Evolutionary conservation across 257 asterid genomes (phyloP).

Genomic region (Solanum dulcamara): DNA sequence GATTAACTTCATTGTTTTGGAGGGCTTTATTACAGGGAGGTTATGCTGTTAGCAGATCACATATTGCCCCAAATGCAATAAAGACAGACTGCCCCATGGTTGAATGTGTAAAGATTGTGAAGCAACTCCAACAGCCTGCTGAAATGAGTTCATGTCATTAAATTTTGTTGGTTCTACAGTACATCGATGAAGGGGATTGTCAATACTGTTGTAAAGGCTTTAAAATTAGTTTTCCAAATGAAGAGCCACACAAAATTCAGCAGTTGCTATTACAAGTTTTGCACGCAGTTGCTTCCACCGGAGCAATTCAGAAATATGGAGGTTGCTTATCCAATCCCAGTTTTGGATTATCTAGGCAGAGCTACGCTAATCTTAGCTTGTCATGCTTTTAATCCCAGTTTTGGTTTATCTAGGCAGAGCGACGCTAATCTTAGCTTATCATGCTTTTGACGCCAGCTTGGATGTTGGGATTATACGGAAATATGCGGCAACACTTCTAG

Average conservation of each 20-base stretch:
- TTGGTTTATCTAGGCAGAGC: too few relatives aligned
- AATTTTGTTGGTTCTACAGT: background rate
- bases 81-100: slow-evolving; percentile 77
- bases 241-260: background rate
- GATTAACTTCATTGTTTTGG: background rate
- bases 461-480: background rate
- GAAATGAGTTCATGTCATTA: background rate
- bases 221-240: background rate
- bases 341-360: background rate
- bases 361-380: background rate
- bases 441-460: background rate
- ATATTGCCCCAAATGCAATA: slow-evolving; percentile 60
- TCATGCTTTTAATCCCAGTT: background rate
- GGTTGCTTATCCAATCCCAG: background rate
- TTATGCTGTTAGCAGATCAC: slow-evolving; percentile 64
- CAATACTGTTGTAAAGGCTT: background rate
- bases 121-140: slow-evolving; percentile 34
- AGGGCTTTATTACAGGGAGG: slow-evolving; percentile 41
- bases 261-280: background rate
- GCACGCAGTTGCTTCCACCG: background rate
- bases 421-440: background rate
- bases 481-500: background rate
- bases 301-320: background rate
- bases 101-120: slow-evolving; percentile 53
- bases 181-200: background rate